Base-by-base conservation (phyloP, 202 grass and related monocot genomes). In the Eragrostis tef region DNA sequence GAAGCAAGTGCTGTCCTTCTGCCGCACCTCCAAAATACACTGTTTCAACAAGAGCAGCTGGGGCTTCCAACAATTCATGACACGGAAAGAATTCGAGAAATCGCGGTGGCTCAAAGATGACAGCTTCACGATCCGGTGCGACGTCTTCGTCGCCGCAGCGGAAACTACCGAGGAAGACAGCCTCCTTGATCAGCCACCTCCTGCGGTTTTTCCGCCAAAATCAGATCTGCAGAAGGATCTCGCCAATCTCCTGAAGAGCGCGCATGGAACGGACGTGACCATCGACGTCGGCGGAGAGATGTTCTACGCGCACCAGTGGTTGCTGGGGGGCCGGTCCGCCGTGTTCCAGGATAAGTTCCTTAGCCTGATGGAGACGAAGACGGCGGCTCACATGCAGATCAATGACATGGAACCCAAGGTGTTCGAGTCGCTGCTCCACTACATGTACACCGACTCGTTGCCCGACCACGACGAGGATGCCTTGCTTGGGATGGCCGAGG, bases 371-470 rank as follows among this genome's bases (percentile, higher is more conserved):
- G 34, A 39, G 10, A 69, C 11, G n/a, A 25, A 25, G 34, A 47
- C 42, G n/a, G 66, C 42, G 42, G 6, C 0, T 2, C 20, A 29
- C 42, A 46, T 69, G 8, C 19, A 69, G 19, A 47, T 69, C 66
- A 1, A 47, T 14, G 66, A 69, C n/a, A 47, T 69, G 66, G 42
- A 47, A 5, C 66, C 42, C 1, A 1, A 47, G 4, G 66, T 69
- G n/a, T 69, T 69, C 66, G 14, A 46, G 42, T 43, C 66, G 0
- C 10, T 69, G 42, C 66, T 69, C 66, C 66, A 47, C n/a, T 69
- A 22, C 41, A 69, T 69, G 5, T 69, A 69, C 66, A 68, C 65
- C 65, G 65, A 45, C 39, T 22, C 65, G 3, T 36, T 69, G 66
- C 66, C 66, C 3, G 14, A 69, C n/a, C 46, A 47, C 16, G 29